Conservation (phyloP, 2,329 filamentous ascomycete species). For the Ustulina deusta region DNA sequence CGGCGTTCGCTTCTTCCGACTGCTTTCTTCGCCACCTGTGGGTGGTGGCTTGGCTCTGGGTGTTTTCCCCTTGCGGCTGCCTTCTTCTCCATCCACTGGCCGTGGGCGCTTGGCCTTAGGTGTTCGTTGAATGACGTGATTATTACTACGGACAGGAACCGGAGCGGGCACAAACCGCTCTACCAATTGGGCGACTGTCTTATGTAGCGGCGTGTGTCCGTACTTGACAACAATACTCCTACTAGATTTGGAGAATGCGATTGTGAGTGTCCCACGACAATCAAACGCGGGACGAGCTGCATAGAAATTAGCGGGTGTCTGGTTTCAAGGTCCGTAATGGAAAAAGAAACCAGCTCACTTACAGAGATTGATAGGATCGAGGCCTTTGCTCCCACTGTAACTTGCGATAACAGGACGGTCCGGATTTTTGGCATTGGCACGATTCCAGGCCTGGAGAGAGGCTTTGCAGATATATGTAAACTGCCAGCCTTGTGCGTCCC, state of each 20-base stretch:
- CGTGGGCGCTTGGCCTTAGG: conserved; percentile 49
- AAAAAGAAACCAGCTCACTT: conserved; percentile 40
- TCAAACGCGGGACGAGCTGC: conserved; percentile 69
- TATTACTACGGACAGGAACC: conserved; percentile 44
- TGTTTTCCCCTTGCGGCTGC: conserved; percentile 39
- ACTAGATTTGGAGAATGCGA: conserved; percentile 62
- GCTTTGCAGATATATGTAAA: conserved; percentile 67
- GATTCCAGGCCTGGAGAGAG: conserved; percentile 64
- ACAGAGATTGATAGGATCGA: conserved; percentile 61
- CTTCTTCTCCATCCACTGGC: conserved; percentile 45
- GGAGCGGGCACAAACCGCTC: conserved; percentile 60
- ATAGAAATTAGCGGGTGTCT: conserved; percentile 39
- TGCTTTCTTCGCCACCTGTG: conserved; percentile 44
- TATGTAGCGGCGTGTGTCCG: conserved; percentile 68
- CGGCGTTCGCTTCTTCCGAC: conserved; percentile 43
- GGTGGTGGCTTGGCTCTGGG: conserved; percentile 47
- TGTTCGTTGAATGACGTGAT: conserved; percentile 42
- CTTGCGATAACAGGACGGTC: conserved; percentile 59
- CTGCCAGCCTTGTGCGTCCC: conserved; percentile 63
- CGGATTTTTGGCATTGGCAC: conserved; percentile 58
- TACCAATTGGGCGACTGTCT: conserved; percentile 64
- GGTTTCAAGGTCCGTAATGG: background rate
- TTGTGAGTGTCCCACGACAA: conserved; percentile 64
- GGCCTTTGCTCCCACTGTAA: conserved; percentile 60
- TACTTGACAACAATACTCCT: conserved; percentile 65